These are phyloP conservation scores for Scheffersomyces stambukii DNA, from an alignment of 1,139 yeast species.

Conservation along the genomic window DNA sequence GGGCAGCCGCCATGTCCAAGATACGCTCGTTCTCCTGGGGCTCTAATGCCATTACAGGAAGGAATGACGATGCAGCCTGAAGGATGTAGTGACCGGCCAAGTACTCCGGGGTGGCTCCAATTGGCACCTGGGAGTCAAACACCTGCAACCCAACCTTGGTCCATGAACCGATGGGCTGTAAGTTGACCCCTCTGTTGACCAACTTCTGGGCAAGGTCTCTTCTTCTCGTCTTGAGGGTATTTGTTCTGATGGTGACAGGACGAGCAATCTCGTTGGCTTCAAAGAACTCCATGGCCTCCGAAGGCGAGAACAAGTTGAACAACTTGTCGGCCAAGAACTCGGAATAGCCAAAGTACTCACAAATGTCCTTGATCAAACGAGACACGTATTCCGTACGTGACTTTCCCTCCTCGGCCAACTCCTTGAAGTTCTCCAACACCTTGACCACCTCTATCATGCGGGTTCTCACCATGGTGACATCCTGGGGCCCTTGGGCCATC, in stretches of 20 bases:
- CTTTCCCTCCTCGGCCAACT: conserved; percentile 78
- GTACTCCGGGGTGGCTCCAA: conserved; percentile 99
- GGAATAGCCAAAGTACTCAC: conserved; percentile 96
- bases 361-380: conserved; percentile 77
- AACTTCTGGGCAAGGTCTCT: conserved; percentile 93
- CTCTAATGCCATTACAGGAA: conserved; percentile 96
- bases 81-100: conserved; percentile 95
- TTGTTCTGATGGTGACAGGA: conserved; percentile 95
- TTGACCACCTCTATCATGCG: conserved; percentile 94
- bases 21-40: conserved; percentile 96
- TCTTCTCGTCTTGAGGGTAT: conserved; percentile 90
- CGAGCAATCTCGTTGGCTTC: conserved; percentile 98
- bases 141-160: conserved; percentile 96
- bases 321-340: conserved; percentile 90
- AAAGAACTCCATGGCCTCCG: conserved; percentile 96
- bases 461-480: conserved; percentile 79
- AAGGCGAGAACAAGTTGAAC: conserved; percentile 84
- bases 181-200: conserved; percentile 93
- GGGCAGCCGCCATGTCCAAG: conserved; percentile 99
- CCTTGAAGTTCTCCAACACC: conserved; percentile 90
- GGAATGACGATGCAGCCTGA: conserved; percentile 97
- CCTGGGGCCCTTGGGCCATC: conserved; percentile 52
- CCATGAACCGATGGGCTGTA: conserved; percentile 97
- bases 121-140: conserved; percentile 97
- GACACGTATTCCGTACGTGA: conserved; percentile 78